Base-by-base conservation (phyloP, 805 yeast species). In the Kodamaea kakaduensis region DNA sequence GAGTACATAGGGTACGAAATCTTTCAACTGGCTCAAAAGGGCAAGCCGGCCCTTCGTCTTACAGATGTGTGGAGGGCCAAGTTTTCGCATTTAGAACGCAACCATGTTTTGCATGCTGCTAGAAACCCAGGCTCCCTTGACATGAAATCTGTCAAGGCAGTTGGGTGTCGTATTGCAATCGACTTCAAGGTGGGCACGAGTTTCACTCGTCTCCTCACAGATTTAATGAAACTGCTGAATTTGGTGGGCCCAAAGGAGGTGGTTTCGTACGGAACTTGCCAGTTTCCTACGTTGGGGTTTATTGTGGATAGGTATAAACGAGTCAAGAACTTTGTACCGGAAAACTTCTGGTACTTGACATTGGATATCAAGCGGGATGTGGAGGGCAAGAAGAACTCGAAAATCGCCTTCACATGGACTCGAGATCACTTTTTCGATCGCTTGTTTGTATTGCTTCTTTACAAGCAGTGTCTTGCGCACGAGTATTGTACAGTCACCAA, bases 281-380 rank as follows among this genome's bases (percentile, higher is more conserved):
- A 93, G 54, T 93, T 93, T 50, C 99, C 99, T 2, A 90, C 98
- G 0, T 65, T 93, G 34, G 97, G 98, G 3, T 93, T 93, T 59
- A 89, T 93, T 0, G 97, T 93, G 8, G 98, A 93, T 51, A 67
- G 98, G 40, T 88, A 79, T 54, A 77, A 79, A 38, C 68, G 96
- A 38, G 83, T 84, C 21, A 73, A 77, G 48, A 65, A 67, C 42
- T 93, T 90, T 58, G 61, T 69, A 5, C 73, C 86, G 0, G 97
- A 93, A 54, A 71, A 71, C 6, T 89, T 86, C 52, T 93, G 97
- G 97, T 67, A 59, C 44, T 60, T 93, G 3, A 72, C 72, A 13
- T 54, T 88, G 2, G 67, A 69, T 2, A 60, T 78, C 3, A 61
- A 64, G 31, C 75, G 71, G 37, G 33, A 30, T 6, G 15, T 15